phyloP scores from a whole-genome alignment of 371 early-diverging fungal species.

The Mucor velutinosus region DNA sequence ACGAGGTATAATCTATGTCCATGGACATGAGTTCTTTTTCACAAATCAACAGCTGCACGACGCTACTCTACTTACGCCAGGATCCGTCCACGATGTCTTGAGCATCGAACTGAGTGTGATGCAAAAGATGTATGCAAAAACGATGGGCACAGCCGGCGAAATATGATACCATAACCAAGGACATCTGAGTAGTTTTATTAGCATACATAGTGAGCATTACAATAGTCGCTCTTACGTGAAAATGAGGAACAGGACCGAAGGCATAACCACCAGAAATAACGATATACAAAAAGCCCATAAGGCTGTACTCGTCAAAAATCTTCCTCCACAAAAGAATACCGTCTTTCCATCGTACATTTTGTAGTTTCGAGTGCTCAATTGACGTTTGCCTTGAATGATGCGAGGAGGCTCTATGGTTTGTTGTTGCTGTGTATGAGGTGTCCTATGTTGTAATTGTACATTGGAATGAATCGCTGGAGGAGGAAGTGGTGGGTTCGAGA shows the following conservation, averaged over 20 bases:
- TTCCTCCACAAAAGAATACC: conserved; percentile 67
- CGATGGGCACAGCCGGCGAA: conserved; percentile 65
- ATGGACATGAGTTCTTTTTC: too few relatives aligned
- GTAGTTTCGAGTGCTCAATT: conserved; percentile 27
- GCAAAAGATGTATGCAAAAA: conserved; percentile 73
- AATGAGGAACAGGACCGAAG: conserved; percentile 69
- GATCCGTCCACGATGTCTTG: conserved; percentile 87
- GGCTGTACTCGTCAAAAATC: conserved; percentile 70
- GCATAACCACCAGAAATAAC: conserved; percentile 61
- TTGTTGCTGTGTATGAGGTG: background rate
- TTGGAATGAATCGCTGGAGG: background rate
- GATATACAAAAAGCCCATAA: conserved; percentile 72
- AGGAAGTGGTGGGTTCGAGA: background rate
- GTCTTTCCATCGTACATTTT: conserved; percentile 50
- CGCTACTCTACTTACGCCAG: conserved; percentile 70
- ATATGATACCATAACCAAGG: conserved; percentile 71
- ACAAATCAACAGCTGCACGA: too few relatives aligned
- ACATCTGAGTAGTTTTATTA: conserved; percentile 41
- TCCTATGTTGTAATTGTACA: background rate
- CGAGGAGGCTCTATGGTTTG: background rate
- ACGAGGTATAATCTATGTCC: conserved; percentile 76
- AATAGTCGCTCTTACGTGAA: conserved; percentile 59
- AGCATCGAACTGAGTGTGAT: conserved; percentile 74
- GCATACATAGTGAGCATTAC: background rate
- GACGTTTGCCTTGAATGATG: conserved; percentile 9